phyloP scores from a whole-genome alignment of 306 rosid genomes.

The Mimosa bimucronata region DNA sequence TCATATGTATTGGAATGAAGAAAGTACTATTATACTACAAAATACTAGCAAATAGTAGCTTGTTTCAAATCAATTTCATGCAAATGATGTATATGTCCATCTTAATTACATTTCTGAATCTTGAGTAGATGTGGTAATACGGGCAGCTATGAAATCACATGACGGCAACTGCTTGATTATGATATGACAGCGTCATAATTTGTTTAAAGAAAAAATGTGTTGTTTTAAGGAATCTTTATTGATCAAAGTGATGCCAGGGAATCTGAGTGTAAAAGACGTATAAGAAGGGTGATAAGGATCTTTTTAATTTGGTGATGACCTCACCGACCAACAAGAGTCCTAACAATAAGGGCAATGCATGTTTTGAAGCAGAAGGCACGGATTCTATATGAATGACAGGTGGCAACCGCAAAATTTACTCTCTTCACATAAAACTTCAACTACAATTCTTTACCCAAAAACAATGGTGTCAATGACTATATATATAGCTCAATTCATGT shows the following conservation, averaged over 20 bases:
- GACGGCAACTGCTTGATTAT: not conserved
- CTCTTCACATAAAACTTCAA: slow-evolving; percentile 17
- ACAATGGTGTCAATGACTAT: not conserved
- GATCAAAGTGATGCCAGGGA: too few species aligned
- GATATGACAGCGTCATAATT: not conserved
- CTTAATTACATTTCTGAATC: too few species aligned
- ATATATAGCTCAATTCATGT: slow-evolving; percentile 15
- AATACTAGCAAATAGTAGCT: not conserved
- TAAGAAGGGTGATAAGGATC: not conserved
- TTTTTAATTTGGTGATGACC: not conserved
- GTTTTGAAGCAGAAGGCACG: slow-evolving; percentile 29
- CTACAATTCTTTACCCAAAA: not conserved
- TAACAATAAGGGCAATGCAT: slow-evolving; percentile 1
- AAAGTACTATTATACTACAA: too few species aligned
- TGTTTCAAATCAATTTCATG: not conserved
- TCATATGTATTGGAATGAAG: too few species aligned
- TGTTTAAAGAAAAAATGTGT: not conserved
- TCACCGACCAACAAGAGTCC: not conserved
- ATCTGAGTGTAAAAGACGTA: too few species aligned
- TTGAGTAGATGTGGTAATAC: too few species aligned
- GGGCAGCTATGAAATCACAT: too few species aligned
- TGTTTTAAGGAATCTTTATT: not conserved
- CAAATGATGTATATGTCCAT: not conserved
- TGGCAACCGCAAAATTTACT: slow-evolving; percentile 25
- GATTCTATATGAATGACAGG: slow-evolving; percentile 35